phyloP scores from a whole-genome alignment of 768 basidiomycete species.

The Porphyrellus cyaneotinctus region DNA sequence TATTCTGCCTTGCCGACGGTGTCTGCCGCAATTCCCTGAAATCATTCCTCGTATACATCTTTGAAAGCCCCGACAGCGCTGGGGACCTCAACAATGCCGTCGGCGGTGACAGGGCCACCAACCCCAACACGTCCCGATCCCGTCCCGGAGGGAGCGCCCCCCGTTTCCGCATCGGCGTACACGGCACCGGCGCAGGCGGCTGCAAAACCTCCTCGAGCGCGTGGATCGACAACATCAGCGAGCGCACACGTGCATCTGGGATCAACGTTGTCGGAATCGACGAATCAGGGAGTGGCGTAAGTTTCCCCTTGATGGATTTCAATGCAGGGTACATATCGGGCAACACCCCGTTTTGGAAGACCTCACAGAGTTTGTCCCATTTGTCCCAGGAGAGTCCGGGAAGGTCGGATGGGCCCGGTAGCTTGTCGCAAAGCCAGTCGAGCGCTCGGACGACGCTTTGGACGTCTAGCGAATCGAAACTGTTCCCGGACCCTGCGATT shows the following conservation, averaged over 20 bases:
- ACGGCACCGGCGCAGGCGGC: constrained; percentile 37
- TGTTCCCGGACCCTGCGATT: constrained; percentile 25
- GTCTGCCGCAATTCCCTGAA: constrained; percentile 71
- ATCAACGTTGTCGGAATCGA: constrained; percentile 29
- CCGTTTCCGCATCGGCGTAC: constrained; percentile 50
- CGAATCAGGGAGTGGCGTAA: constrained; percentile 28
- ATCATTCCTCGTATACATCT: constrained; percentile 77
- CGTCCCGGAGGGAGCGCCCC: constrained; percentile 23
- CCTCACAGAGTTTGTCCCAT: constrained; percentile 45
- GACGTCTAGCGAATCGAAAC: constrained; percentile 29
- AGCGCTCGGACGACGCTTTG: constrained; percentile 44
- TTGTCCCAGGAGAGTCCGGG: constrained; percentile 45
- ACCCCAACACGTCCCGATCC: constrained; percentile 42
- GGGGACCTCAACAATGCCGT: constrained; percentile 67
- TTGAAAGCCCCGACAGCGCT: constrained; percentile 73
- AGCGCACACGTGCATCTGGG: constrained; percentile 27
- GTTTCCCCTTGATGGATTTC: constrained; percentile 31
- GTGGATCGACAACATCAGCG: constrained; percentile 41
- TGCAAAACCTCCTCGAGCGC: constrained; percentile 48
- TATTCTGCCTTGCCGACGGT: constrained; percentile 72
- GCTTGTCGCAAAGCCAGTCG: constrained; percentile 52
- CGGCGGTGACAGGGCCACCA: constrained; percentile 66
- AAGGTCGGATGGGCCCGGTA: constrained; percentile 43
- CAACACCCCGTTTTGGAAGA: constrained; percentile 26
- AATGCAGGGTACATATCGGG: constrained; percentile 28